phyloP scores from a whole-genome alignment of 108 stramenopile species.

The Pseudonitzschia multiseries region DNA sequence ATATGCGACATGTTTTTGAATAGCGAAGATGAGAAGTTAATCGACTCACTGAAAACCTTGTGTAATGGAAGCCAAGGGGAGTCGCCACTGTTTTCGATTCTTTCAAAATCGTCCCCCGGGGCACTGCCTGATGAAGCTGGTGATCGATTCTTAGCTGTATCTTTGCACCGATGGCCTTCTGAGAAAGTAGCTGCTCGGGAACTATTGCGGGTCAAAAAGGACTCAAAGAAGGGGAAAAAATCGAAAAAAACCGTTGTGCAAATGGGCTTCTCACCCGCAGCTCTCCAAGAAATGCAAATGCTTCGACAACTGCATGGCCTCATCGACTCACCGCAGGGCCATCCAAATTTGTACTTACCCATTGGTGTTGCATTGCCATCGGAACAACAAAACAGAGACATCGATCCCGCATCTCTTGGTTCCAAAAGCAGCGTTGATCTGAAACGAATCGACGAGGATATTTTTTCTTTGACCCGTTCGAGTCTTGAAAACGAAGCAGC shows the following conservation, averaged over 20 bases:
- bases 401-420: neutral
- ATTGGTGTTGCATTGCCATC: slow-evolving; percentile 71
- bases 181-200: slow-evolving; percentile 74
- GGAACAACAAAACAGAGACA: slow-evolving; percentile 19
- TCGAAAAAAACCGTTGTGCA: slow-evolving; percentile 26
- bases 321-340: slow-evolving; percentile 76
- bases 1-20: slow-evolving; percentile 64
- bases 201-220: slow-evolving; percentile 18
- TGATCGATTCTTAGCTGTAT: slow-evolving; percentile 67
- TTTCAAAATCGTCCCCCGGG: slow-evolving; percentile 34
- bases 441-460: slow-evolving; percentile 61
- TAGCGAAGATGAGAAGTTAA: slow-evolving; percentile 24
- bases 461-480: slow-evolving; percentile 66
- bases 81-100: slow-evolving; percentile 50
- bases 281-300: slow-evolving; percentile 86
- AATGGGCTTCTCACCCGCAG: slow-evolving; percentile 73
- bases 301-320: slow-evolving; percentile 72
- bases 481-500: slow-evolving; percentile 64
- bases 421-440: slow-evolving; percentile 14
- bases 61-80: slow-evolving; percentile 56
- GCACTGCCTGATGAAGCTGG: slow-evolving; percentile 16
- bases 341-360: slow-evolving; percentile 85
- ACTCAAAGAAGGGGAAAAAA: slow-evolving; percentile 30
- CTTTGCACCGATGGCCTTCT: slow-evolving; percentile 84
- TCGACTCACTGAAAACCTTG: slow-evolving; percentile 40